Evolutionary conservation across 805 yeast genomes (phyloP).

Genomic region (Pichia manshurica): DNA sequence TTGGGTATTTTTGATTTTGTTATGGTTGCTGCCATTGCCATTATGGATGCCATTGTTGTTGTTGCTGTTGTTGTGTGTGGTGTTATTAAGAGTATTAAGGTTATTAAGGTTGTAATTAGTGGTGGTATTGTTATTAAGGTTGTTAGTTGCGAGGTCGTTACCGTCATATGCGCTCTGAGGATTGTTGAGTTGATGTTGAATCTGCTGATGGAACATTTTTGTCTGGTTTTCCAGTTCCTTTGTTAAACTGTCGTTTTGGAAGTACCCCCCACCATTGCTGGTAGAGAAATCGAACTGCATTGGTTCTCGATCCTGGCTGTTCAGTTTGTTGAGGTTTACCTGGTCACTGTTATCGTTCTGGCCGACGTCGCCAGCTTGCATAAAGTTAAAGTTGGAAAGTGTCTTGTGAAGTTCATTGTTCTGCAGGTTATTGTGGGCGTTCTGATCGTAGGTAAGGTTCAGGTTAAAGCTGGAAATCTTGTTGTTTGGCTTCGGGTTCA

Average conservation of each 20-base stretch:
- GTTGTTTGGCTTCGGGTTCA: conserved; percentile 7
- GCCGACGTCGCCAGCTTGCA: too few species aligned
- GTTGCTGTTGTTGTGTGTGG: conserved; percentile 15
- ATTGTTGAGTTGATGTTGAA: conserved; percentile 22
- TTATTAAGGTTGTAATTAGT: conserved; percentile 14
- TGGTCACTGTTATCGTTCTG: not conserved
- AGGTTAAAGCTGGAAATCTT: conserved; percentile 11
- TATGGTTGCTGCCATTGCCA: conserved; percentile 2
- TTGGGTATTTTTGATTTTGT: conserved; percentile 9
- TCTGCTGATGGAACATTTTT: conserved; percentile 17
- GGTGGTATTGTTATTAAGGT: conserved; percentile 14
- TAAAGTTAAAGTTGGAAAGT: not conserved
- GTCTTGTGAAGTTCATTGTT: conserved; percentile 2
- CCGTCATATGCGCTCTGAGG: conserved; percentile 15
- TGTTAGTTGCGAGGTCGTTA: conserved; percentile 5
- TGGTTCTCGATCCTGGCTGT: too few species aligned
- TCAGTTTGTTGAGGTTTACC: too few species aligned
- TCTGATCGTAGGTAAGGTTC: conserved; percentile 6
- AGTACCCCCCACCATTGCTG: not conserved
- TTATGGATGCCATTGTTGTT: not conserved
- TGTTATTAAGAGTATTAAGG: conserved; percentile 6
- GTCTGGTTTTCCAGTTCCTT: conserved; percentile 10
- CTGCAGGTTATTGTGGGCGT: not conserved
- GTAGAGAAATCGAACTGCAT: conserved; percentile 6
- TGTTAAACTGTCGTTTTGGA: conserved; percentile 7